Evolutionary conservation across 768 basidiomycete genomes (phyloP).

Genomic region (Macrolepiota dolichaula): DNA sequence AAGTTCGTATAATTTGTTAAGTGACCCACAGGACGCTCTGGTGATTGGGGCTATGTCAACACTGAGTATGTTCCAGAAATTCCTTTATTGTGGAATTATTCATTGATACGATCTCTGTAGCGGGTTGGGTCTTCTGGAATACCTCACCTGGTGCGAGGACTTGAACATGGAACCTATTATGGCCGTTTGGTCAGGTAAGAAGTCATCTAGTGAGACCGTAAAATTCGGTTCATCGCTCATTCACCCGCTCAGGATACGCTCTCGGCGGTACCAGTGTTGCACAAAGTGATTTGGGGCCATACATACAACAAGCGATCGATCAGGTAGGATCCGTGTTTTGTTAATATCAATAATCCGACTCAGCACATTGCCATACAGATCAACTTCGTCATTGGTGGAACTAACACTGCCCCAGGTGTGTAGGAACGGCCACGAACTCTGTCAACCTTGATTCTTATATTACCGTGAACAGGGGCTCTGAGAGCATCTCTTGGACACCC

Average conservation of each 20-base stretch:
- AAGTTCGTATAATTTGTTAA: not conserved
- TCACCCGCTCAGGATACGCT: slow-evolving; percentile 37
- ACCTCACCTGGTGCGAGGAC: slow-evolving; percentile 57
- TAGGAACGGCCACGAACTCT: not conserved
- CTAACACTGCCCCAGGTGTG: slow-evolving; percentile 33
- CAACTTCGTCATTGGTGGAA: slow-evolving; percentile 60
- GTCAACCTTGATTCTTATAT: not conserved
- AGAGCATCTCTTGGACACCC: slow-evolving; percentile 54
- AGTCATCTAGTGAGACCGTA: not conserved
- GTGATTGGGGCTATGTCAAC: slow-evolving; percentile 61
- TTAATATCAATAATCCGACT: not conserved
- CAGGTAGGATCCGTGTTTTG: slow-evolving; percentile 31
- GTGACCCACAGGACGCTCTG: slow-evolving; percentile 36
- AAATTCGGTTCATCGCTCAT: not conserved
- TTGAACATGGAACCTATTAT: slow-evolving; percentile 58
- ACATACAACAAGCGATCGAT: slow-evolving; percentile 55
- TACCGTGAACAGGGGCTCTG: slow-evolving; percentile 36
- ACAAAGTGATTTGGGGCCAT: slow-evolving; percentile 42
- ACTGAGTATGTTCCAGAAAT: slow-evolving; percentile 41
- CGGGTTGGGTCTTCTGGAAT: slow-evolving; percentile 56
- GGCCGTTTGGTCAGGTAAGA: slow-evolving; percentile 56
- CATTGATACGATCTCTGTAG: slow-evolving; percentile 20
- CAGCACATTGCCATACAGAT: slow-evolving; percentile 31
- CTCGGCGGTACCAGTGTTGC: slow-evolving; percentile 43
- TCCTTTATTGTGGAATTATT: too few relatives aligned